Base-by-base conservation (phyloP, 148 eudicot genomes). In the Vaccinium corymbosum region DNA sequence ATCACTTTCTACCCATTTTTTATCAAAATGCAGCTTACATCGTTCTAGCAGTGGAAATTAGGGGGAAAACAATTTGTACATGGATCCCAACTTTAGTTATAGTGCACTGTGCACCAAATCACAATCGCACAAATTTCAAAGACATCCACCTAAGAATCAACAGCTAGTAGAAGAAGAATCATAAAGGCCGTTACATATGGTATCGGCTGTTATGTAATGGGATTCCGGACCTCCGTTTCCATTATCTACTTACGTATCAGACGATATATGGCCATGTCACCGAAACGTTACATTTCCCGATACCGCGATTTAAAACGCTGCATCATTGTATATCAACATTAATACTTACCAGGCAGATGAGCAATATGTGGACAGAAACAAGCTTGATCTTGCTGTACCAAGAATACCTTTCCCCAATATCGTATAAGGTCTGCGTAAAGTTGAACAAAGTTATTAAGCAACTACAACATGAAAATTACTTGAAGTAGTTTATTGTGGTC, bases 341-440 rank as follows among this genome's bases (percentile, higher is more conserved):
- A 83, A 83, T 46, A 79, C 95, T 81, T 91, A 97, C 99, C 99
- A 97, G 81, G 99, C 98, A 84, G 99, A 97, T 53, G 96, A 85
- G 80, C 99, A 97, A 80, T 97, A 97, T 53, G 88, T 85, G 29
- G 99, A 93, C 61, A 97, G 90, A 87, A 97, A 97, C 91, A 97
- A 90, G 93, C 99, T 97, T 83, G 99, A 97, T 85, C 98, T 92
- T 87, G 96, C 96, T 55, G 97, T 93, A 78, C 99, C 99, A 61
- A 90, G 72, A 79, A 89, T 88, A 75, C 99, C 97, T 90, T 97
- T 97, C 87, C 93, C 90, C 89, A 95, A 81, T 76, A 97, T 97
- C 50, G 93, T 85, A 87, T 64, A 85, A 57, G 96, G 98, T 79
- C 99, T 97, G 98, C 81, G 85, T 52, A 83, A 61, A 29, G 73